Percentiles rank a stretch among this genome's conserved stretches.
phyloP scores from a whole-genome alignment of 2,329 filamentous ascomycete genomes.

The Talaromyces sp. region DNA sequence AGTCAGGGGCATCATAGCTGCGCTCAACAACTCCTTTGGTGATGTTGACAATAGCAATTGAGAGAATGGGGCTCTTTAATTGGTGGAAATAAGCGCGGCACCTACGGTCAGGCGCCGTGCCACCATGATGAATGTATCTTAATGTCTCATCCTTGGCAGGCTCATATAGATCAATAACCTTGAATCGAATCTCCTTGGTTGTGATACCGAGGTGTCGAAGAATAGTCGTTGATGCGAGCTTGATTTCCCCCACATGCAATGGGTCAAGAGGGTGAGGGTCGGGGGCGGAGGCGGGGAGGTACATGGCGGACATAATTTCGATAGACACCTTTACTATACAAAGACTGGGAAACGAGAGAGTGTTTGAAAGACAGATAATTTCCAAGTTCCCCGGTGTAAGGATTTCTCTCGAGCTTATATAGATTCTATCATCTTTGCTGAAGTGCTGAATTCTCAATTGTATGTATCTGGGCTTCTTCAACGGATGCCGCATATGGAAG shows the following conservation, averaged over 20 bases:
- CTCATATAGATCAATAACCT: not conserved
- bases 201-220: not conserved
- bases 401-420: not conserved
- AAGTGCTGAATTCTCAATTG: not conserved
- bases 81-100: slow-evolving; percentile 1
- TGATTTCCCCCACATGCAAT: not conserved
- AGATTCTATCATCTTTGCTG: not conserved
- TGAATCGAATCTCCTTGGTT: not conserved
- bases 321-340: not conserved
- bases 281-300: not conserved
- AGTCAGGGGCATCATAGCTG: not conserved
- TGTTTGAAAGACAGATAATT: not conserved
- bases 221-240: not conserved
- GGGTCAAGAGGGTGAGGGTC: not conserved
- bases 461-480: not conserved
- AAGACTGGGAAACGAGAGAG: not conserved
- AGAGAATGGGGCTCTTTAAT: not conserved
- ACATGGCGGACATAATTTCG: not conserved
- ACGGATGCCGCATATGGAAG: not conserved
- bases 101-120: not conserved
- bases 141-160: slow-evolving; percentile 1
- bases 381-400: too few species aligned
- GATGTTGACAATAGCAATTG: not conserved
- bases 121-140: not conserved
- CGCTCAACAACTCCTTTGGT: not conserved